Base-by-base conservation (phyloP, 768 basidiomycete genomes). In the Tremella yokohamensis region DNA sequence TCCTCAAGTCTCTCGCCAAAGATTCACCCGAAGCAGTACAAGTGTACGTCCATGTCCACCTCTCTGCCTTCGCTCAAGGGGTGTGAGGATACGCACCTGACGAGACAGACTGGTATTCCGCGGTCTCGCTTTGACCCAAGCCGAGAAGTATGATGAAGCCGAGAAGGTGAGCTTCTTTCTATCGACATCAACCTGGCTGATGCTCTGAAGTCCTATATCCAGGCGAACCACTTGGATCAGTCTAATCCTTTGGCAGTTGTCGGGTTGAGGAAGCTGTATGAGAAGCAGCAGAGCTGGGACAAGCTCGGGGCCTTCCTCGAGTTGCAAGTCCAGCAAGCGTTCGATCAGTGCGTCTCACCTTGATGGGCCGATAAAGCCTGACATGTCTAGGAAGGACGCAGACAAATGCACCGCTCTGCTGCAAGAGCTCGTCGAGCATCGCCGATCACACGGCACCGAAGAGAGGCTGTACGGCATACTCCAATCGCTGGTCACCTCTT, bases 391-490 rank as follows among this genome's bases (percentile, higher is more conserved):
- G 3, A 78, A 83, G 39, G 92, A 98, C 69, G 82, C 81, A 0
- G 78, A 79, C 4, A 94, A 89, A 77, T 88, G 86, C 58, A 91
- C 88, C 1, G 88, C 91, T 72, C 79, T 81, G 1, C 71, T 94
- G 44, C 90, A 96, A 69, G 90, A 85, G 66, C 76, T 89, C 26
- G 78, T 97, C 15, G 81, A 84, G 3, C 73, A 85, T 1, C 82
- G 83, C 34, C 80, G 84, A 47, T 78, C 82, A 47, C 79, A 84
- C 59, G 89, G 88, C 4, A 82, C 83, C 3, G 79, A 80, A 24
- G 70, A 78, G 90, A 78, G 94, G 89, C 66, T 94, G 20, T 82
- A 85, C 44, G 79, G 82, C 29, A 81, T 85, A 0, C 79, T 98
- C 12, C 81, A 80, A 7, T 79, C 86, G 34, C 79, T 91, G 13